Evolutionary conservation across 176 grass and related monocot species (phyloP).

Genomic region (Bothriochloa decipiens): DNA sequence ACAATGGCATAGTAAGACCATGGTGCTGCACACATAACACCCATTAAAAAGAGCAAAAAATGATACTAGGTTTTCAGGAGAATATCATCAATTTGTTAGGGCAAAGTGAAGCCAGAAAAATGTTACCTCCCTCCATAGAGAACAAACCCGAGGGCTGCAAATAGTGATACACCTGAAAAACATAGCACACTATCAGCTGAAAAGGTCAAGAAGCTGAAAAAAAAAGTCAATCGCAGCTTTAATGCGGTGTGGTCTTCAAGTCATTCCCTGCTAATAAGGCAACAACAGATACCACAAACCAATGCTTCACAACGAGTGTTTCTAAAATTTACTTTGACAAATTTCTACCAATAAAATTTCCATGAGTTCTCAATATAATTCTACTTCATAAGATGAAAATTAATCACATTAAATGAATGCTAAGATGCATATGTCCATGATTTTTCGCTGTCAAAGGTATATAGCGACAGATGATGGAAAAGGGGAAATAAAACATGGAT

Average conservation of each 20-base stretch:
- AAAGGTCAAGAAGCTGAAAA: slow-evolving; percentile 22
- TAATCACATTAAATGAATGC: neutral
- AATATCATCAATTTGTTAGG: neutral
- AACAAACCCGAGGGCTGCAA: slow-evolving; percentile 86
- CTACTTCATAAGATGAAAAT: slow-evolving; percentile 6
- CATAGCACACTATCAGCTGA: slow-evolving; percentile 23
- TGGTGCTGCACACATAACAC: neutral
- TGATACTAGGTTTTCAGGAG: neutral
- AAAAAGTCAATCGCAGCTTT: neutral
- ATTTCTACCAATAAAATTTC: neutral
- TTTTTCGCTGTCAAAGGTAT: neutral
- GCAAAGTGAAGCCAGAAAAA: neutral
- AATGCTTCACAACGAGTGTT: neutral
- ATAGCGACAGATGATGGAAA: neutral
- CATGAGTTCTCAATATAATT: slow-evolving; percentile 12
- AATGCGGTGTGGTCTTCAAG: neutral
- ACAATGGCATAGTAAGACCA: neutral
- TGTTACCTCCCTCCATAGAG: slow-evolving; percentile 92
- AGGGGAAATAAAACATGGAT: slow-evolving; percentile 22
- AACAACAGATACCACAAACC: neutral
- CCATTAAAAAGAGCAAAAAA: neutral
- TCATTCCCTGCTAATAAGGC: neutral
- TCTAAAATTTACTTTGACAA: neutral
- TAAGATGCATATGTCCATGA: neutral
- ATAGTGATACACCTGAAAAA: slow-evolving; percentile 82